Evolutionary conservation across 108 stramenopile species (phyloP).

Genomic region (Aureococcus anophagefferens): DNA sequence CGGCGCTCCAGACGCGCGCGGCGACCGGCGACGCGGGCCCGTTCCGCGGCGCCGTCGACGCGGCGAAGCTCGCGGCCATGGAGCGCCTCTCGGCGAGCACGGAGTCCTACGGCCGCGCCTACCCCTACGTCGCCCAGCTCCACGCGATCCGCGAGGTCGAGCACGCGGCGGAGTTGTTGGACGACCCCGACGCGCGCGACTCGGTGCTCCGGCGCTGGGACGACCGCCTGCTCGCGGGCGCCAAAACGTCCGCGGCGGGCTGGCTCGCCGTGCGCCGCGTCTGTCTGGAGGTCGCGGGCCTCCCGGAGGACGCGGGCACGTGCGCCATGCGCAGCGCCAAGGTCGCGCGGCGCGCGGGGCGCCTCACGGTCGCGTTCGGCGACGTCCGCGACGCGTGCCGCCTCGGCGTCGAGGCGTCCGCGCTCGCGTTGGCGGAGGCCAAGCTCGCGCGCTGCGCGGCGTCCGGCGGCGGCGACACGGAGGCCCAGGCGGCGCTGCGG

Average conservation of each 20-base stretch:
- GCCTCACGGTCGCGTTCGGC: too few species aligned
- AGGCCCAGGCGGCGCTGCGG: background rate
- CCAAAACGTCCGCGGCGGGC: background rate
- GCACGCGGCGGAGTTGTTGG: slow-evolving; percentile 24
- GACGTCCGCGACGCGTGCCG: background rate
- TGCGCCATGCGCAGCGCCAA: too few species aligned
- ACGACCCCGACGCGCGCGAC: too few species aligned
- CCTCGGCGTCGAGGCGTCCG: background rate
- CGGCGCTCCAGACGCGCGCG: too few species aligned
- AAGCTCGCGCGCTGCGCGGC: background rate
- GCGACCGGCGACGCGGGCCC: too few species aligned
- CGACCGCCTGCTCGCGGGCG: background rate
- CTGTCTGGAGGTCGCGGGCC: too few species aligned
- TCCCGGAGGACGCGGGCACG: background rate
- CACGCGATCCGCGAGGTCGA: slow-evolving; percentile 68
- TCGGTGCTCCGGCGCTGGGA: too few species aligned
- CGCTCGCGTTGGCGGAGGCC: background rate
- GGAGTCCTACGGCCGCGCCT: slow-evolving; percentile 65
- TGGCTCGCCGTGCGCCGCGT: background rate
- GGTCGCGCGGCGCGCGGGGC: too few species aligned
- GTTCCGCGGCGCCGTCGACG: too few species aligned
- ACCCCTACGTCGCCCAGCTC: slow-evolving; percentile 49
- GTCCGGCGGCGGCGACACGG: too few species aligned
- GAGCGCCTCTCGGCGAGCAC: slow-evolving; percentile 46
- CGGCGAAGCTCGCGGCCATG: slow-evolving; percentile 41